Evolutionary conservation across 2,329 filamentous ascomycete species (phyloP).

Genomic region (Diaporthe destruens): DNA sequence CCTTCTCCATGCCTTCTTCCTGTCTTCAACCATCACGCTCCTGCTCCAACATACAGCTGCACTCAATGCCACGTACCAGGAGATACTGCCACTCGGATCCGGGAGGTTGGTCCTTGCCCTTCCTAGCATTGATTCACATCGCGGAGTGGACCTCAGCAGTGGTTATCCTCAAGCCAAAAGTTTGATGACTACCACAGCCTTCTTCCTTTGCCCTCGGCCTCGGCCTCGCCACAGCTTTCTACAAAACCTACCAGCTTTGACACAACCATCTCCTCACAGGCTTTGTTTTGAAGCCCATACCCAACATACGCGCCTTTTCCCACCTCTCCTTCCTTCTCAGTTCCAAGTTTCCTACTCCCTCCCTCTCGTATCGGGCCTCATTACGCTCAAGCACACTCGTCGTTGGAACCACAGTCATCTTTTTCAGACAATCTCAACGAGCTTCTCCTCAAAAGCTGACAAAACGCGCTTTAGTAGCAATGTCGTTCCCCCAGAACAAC

Average conservation of each 20-base stretch:
- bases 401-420: neutral
- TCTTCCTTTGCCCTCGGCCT: neutral
- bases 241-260: neutral
- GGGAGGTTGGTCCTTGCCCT: neutral
- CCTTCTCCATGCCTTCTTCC: neutral
- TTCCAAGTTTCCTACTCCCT: neutral
- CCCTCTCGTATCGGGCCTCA: neutral
- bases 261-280: no score
- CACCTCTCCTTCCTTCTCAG: neutral
- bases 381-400: neutral
- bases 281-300: neutral
- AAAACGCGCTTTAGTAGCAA: neutral
- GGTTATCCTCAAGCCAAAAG: neutral
- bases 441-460: neutral
- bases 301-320: neutral
- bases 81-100: no score
- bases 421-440: neutral
- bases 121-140: neutral
- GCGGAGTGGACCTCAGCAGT: neutral
- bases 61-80: neutral
- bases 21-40: no score
- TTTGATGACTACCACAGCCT: neutral
- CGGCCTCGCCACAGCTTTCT: neutral
- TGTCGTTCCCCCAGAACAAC: conserved; percentile 37
- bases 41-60: neutral